These are phyloP conservation scores for Boletus rex-veris DNA, from an alignment of 768 basidiomycete genomes.

Conservation along the genomic window DNA sequence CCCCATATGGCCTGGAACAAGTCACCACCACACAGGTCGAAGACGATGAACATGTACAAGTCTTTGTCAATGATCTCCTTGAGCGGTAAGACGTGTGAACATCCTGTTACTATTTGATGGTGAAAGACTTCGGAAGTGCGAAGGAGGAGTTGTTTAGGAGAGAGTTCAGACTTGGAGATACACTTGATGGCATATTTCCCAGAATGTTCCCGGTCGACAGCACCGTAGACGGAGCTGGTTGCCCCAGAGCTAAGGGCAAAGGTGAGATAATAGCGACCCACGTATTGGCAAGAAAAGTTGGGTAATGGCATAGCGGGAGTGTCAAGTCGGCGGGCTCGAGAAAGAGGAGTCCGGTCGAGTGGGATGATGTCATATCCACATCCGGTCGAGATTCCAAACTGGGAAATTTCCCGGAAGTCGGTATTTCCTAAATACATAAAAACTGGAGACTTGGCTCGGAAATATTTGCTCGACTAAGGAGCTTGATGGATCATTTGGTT, in stretches of 20 bases:
- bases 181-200: conserved; percentile 73
- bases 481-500: too few species aligned
- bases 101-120: conserved; percentile 49
- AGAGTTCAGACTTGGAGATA: conserved; percentile 54
- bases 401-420: neutral
- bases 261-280: conserved; percentile 61
- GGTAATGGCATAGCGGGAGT: conserved; percentile 32
- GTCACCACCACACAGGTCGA: conserved; percentile 60
- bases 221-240: conserved; percentile 76
- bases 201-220: conserved; percentile 46
- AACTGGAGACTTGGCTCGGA: neutral
- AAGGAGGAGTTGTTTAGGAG: conserved; percentile 51
- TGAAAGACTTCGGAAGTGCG: conserved; percentile 69
- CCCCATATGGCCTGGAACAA: conserved; percentile 71
- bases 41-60: conserved; percentile 61
- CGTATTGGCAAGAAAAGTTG: conserved; percentile 45
- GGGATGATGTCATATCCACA: conserved; percentile 1
- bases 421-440: neutral
- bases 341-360: too few species aligned
- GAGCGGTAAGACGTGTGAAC: conserved; percentile 66
- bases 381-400: neutral
- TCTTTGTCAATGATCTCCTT: conserved; percentile 61
- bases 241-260: conserved; percentile 67
- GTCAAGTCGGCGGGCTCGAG: neutral
- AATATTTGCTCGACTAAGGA: too few species aligned